A percentile compares a stretch with the other conserved stretches of the same genome.
phyloP scores from a whole-genome alignment of 2,329 filamentous ascomycete species.

The Rutstroemia sp. region DNA sequence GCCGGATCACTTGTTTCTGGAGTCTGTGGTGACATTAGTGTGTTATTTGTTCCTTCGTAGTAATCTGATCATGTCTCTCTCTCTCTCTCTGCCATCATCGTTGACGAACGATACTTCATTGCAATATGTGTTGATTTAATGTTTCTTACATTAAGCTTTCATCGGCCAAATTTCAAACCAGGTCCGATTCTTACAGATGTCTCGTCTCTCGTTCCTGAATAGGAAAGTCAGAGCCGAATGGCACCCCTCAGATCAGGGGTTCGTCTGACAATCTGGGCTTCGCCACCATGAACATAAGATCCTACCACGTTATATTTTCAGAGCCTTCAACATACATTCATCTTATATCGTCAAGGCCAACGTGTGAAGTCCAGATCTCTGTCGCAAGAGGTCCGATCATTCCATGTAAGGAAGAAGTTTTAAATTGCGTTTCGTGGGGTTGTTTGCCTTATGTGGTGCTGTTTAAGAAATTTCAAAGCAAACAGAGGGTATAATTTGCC shows the following conservation, averaged over 20 bases:
- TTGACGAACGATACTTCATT: no score
- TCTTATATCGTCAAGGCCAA: no score
- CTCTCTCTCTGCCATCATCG: no score
- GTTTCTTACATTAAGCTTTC: not conserved
- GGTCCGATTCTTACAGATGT: not conserved
- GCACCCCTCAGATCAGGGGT: not conserved
- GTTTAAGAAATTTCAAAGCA: conserved; percentile 1
- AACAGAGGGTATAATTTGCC: conserved; percentile 6
- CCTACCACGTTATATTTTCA: not conserved
- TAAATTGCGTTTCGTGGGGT: not conserved
- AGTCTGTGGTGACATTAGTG: not conserved
- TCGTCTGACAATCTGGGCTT: conserved; percentile 6
- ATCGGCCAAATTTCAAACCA: not conserved
- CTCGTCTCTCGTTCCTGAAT: not conserved
- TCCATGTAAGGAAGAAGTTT: no score
- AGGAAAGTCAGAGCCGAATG: not conserved
- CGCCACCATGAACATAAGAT: not conserved
- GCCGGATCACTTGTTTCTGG: not conserved
- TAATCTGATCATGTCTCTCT: no score
- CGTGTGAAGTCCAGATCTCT: no score
- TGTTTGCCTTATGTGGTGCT: not conserved
- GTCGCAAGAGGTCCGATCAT: no score
- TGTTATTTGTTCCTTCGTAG: no score
- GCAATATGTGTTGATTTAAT: no score
- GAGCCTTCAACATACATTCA: not conserved